Conservation (phyloP, 805 yeast species). For the Peterozyma xylosa region DNA sequence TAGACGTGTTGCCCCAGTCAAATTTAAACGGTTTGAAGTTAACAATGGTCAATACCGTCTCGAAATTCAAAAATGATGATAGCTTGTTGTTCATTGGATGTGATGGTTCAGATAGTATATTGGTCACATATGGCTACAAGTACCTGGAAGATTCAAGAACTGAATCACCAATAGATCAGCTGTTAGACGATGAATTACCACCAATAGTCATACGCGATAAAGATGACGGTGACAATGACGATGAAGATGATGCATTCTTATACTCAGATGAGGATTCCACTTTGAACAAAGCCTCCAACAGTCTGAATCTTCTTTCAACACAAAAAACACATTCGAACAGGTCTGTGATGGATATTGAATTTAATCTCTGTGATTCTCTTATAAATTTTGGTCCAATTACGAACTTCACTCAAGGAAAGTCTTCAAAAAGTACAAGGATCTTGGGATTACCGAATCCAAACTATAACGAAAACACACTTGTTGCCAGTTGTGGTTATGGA, state of each 20-base stretch:
- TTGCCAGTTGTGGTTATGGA: constrained; percentile 64
- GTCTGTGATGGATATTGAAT: constrained; percentile 19
- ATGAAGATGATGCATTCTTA: constrained; percentile 39
- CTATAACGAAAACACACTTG: constrained; percentile 54
- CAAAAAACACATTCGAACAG: constrained; percentile 3
- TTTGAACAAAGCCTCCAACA: constrained; percentile 10
- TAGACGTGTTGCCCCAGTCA: constrained; percentile 7
- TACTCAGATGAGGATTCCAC: constrained; percentile 25
- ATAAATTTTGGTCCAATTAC: constrained; percentile 69
- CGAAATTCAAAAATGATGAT: constrained; percentile 19
- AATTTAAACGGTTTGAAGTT: constrained; percentile 28
- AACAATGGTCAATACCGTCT: constrained; percentile 15
- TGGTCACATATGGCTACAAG: constrained; percentile 34
- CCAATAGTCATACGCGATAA: too few species aligned
- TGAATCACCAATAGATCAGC: constrained; percentile 7
- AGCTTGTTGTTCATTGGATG: constrained; percentile 52
- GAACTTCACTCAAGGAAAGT: constrained; percentile 56
- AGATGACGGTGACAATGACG: constrained; percentile 22
- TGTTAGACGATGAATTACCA: background rate
- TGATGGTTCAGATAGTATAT: constrained; percentile 48
- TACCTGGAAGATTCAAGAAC: constrained; percentile 3
- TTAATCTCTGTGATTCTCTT: constrained; percentile 44
- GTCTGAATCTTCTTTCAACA: background rate
- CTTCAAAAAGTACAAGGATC: constrained; percentile 43
- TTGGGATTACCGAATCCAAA: constrained; percentile 68